Evolutionary conservation across 768 basidiomycete species (phyloP), one percentile per base, ranked within the genome.

Genomic region (Kwoniella shandongensis): DNA sequence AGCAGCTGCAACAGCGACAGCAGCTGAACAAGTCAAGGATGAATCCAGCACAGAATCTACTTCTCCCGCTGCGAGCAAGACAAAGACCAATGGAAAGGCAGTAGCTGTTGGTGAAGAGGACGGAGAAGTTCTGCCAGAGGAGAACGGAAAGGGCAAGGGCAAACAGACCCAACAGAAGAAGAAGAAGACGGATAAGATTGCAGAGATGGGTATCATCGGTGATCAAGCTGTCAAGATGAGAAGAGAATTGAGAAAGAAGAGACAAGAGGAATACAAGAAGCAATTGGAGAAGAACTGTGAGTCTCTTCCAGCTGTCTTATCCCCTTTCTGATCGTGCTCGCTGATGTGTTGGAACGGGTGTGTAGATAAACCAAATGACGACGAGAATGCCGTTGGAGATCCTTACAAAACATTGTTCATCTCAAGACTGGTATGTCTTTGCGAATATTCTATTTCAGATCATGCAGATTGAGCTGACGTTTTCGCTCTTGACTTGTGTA

Each of bases 361-460:
- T 62, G 27, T 68, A 97, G 94, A 93, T 79, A 91, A 92, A 74
- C 96, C 96, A 8, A 82, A 87, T 18, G 93, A 94, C 51, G 93
- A 99, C 70, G 54, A 86, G 12, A 86, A 94, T 73, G 93, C 91
- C 29, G 81, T 87, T 39, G 96, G 96, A 2, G 96, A 99, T 72
- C 96, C 96, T 3, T 99, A 97, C 80, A 98, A 98, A 76, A 98
- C 96, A 0, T 81, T 99, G 22, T 99, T 99, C 77, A 91, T 98
- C 61, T 88, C 93, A 30, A 86, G 92, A 65, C 79, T 99, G 74
- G 92, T 93, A 72, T 35, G 80, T 35, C 44, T 29, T 41, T 18
- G n/a, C n/a, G n/a, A n/a, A n/a, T n/a, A n/a, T n/a, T n/a, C n/a
- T n/a, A n/a, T 17, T 51, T 13, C 7, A 6, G 20, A 26, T 39